phyloP scores from a whole-genome alignment of 140 eudicot species.

The Anethum foeniculum region DNA sequence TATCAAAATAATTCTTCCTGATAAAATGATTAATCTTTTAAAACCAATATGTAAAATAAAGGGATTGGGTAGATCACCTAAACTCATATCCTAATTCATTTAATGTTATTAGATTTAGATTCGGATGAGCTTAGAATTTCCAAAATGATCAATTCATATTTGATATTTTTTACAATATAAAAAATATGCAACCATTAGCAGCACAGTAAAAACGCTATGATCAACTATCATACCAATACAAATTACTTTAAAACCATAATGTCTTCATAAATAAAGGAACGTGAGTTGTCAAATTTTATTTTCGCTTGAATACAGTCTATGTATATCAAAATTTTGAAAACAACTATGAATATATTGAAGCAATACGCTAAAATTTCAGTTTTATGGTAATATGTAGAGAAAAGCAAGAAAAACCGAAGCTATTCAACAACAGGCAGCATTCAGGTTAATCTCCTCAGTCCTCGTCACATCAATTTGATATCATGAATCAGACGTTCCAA shows the following conservation, averaged over 20 bases:
- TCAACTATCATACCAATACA: not conserved
- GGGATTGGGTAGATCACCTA: too few species aligned
- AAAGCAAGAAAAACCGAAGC: not conserved
- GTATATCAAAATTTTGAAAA: not conserved
- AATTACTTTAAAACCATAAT: not conserved
- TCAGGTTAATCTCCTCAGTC: not conserved
- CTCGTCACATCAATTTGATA: conserved; percentile 17
- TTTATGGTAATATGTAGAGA: not conserved
- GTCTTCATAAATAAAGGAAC: not conserved
- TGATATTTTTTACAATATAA: too few species aligned
- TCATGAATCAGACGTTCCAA: conserved; percentile 41
- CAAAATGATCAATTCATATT: too few species aligned
- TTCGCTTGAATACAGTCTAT: not conserved
- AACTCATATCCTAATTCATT: too few species aligned
- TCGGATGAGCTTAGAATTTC: too few species aligned
- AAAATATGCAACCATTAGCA: too few species aligned
- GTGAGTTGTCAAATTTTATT: not conserved
- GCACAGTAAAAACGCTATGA: too few species aligned
- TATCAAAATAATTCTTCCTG: too few species aligned
- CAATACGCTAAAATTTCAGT: not conserved
- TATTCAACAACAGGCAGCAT: not conserved
- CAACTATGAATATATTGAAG: not conserved
- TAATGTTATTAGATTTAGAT: too few species aligned
- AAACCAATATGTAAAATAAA: too few species aligned
- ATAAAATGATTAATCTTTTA: too few species aligned